Base-by-base conservation (phyloP, 139 green algal species). In the Chlorella sp. region DNA sequence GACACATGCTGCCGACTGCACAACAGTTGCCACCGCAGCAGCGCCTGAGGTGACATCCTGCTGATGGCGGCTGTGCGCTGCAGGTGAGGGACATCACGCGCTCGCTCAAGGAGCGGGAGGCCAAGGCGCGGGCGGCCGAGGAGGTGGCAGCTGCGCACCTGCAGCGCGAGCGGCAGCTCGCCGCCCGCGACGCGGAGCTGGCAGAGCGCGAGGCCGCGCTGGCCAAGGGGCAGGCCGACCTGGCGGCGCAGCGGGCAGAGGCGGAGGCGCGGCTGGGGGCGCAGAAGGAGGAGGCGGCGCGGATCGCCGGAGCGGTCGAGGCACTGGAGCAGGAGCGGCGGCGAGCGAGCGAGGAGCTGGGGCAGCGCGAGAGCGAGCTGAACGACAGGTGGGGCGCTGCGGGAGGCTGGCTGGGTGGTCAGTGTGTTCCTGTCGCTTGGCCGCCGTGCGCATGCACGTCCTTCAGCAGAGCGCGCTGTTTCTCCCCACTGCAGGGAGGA, bases 81-180 rank as follows among this genome's bases (percentile, higher is more conserved):
- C 74, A 87, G 51, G 67, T 78, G n/a, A 58, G 51, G 17, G 79
- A 79, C 11, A 83, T 83, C 29, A 83, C 77, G 23, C 45, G 27
- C 2, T 83, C 77, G 4, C 82, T 87, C 14, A 81, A 66, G 56
- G 79, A 86, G 56, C 55, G 82, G 2, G 82, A 87, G 41, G 73
- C 77, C 25, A 48, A 66, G 67, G 48, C 62, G 7, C 50, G 45
- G 4, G 43, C 70, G 45, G 79, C 65, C 6, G 68, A 87, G 61
- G 36, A 77, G 43, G 53, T 74, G n/a, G 79, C 82, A 7, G 51
- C 69, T 0, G 43, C 25, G 17, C 67, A 77, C 61, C 31, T 79
- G 35, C 59, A 45, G 8, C 43, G 75, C 9, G 82, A 86, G 38
- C 55, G 66, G 33, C 51, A 51, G 23, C 55, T 79, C 0, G 51